Base-by-base conservation (phyloP, 2,329 filamentous ascomycete genomes). In the Dryadomyces quercus-mongolicae region DNA sequence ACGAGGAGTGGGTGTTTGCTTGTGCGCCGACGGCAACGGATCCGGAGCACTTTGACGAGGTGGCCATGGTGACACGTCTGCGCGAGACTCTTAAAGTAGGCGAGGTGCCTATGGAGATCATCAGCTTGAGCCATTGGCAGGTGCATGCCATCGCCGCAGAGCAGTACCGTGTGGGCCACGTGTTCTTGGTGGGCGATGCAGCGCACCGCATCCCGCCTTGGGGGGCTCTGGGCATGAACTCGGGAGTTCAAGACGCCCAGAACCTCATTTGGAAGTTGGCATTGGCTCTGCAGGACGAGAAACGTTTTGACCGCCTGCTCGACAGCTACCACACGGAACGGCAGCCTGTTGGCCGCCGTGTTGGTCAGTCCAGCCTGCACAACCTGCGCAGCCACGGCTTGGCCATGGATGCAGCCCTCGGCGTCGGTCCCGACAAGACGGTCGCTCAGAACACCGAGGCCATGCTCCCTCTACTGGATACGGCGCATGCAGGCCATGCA, bases 141-240 rank as follows among this genome's bases (percentile, higher is more conserved):
- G 49, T 51, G 5, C 49, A 51, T 73, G 74, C 60, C 67, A 74
- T 59, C 64, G 71, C 7, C 66, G 70, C 34, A 68, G 69, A 2
- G 64, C 65, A 8, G 60, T 75, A 77, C 59, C 71, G 72, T 6
- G 67, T 69, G 21, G 71, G 73, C 2, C 70, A 76, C 3, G 67
- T 77, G 3, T 74, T 81, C 47, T 64, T 82, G 0, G 77, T 74
- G 1, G 78, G 78, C 15, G 79, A 82, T 54, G 76, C 78, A 6
- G 76, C 75, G 1, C 78, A 82, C 56, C 76, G 77, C 13, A 76
- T 81, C 56, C 76, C 69, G 42, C 76, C 76, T 0, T 72, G 73
- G 0, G 78, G 76, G 2, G 79, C 75, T 0, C 77, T 80, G 60
- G 78, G 78, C 1, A 76, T 81, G 74, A 81, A 81, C 60, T 75